A percentile compares a stretch with the other conserved stretches of the same genome.
These are phyloP conservation scores for Helminthosporium solani DNA, from an alignment of 2,329 filamentous ascomycete genomes.

Conservation along the genomic window DNA sequence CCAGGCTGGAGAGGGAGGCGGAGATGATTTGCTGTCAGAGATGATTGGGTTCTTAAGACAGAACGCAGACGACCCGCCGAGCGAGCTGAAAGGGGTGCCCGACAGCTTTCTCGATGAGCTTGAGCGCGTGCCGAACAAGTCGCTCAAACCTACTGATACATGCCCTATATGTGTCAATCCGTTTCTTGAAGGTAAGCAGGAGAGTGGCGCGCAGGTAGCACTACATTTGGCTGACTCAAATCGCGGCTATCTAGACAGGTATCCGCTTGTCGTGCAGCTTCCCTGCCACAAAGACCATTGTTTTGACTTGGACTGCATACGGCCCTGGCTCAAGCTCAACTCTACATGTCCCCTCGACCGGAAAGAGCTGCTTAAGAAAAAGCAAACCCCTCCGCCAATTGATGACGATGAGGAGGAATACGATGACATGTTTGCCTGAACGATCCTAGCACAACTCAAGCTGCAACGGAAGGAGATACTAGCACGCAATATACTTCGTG, in stretches of 20 bases:
- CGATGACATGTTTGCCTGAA: constrained; percentile 53
- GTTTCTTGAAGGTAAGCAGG: constrained; percentile 56
- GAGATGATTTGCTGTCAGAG: constrained; percentile 50
- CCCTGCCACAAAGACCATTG: constrained; percentile 63
- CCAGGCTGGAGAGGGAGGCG: constrained; percentile 18
- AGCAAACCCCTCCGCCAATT: constrained; percentile 47
- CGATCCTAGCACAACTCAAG: not conserved
- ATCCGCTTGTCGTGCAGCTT: constrained; percentile 63
- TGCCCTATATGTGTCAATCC: constrained; percentile 63
- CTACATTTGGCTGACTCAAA: constrained; percentile 18
- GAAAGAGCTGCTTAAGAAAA: constrained; percentile 58
- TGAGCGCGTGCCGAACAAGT: constrained; percentile 59
- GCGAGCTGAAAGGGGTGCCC: constrained; percentile 60
- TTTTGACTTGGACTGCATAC: constrained; percentile 66
- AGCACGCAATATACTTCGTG: not conserved
- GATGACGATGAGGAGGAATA: constrained; percentile 55
- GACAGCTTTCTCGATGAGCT: constrained; percentile 63
- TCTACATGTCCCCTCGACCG: constrained; percentile 65
- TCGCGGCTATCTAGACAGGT: constrained; percentile 48
- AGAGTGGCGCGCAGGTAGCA: not conserved
- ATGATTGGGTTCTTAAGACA: constrained; percentile 59
- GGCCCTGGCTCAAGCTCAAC: constrained; percentile 64
- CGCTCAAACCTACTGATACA: constrained; percentile 53
- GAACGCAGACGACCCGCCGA: constrained; percentile 60
- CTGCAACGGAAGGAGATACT: not conserved